A percentile compares a stretch with the other conserved stretches of the same genome.
Conservation (phyloP, 352 stramenopile genomes). For the Detonula confervacea region DNA sequence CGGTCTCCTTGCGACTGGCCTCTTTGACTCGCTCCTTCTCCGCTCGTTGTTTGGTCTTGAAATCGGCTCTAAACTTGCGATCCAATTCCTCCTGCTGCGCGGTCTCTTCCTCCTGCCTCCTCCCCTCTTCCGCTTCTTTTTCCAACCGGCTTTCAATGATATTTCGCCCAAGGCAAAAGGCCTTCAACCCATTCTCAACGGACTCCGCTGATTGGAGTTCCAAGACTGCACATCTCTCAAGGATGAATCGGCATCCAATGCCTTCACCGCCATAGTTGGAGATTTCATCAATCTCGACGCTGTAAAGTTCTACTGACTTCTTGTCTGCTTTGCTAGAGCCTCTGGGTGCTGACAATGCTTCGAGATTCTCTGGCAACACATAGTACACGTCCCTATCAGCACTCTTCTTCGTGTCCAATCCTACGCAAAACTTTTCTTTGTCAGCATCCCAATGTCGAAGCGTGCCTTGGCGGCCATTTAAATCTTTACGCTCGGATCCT, state of each 20-base stretch:
- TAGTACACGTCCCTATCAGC: slow-evolving; percentile 12
- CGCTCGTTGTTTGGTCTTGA: slow-evolving; percentile 14
- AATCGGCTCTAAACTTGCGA: slow-evolving; percentile 15
- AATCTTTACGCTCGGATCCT: slow-evolving; percentile 32
- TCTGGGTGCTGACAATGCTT: not conserved
- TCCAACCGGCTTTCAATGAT: slow-evolving; percentile 13
- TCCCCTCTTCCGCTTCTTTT: slow-evolving; percentile 3
- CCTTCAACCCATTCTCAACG: slow-evolving; percentile 17
- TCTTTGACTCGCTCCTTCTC: slow-evolving; percentile 18
- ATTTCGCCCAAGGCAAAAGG: slow-evolving; percentile 13
- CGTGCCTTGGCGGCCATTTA: slow-evolving; percentile 36
- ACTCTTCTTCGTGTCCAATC: slow-evolving; percentile 46
- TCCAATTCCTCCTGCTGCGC: slow-evolving; percentile 10
- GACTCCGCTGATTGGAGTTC: slow-evolving; percentile 20
- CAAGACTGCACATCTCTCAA: slow-evolving; percentile 16
- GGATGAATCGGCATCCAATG: slow-evolving; percentile 12
- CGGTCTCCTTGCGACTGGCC: not conserved
- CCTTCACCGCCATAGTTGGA: slow-evolving; percentile 16
- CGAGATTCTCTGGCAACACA: slow-evolving; percentile 23
- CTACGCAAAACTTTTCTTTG: slow-evolving; percentile 37
- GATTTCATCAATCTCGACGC: slow-evolving; percentile 10
- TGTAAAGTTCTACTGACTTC: not conserved
- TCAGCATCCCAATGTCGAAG: slow-evolving; percentile 40
- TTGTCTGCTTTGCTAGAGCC: slow-evolving; percentile 18
- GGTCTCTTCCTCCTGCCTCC: not conserved